Conservation (phyloP, 179 eudicot species). For the Silene noctiflora region DNA sequence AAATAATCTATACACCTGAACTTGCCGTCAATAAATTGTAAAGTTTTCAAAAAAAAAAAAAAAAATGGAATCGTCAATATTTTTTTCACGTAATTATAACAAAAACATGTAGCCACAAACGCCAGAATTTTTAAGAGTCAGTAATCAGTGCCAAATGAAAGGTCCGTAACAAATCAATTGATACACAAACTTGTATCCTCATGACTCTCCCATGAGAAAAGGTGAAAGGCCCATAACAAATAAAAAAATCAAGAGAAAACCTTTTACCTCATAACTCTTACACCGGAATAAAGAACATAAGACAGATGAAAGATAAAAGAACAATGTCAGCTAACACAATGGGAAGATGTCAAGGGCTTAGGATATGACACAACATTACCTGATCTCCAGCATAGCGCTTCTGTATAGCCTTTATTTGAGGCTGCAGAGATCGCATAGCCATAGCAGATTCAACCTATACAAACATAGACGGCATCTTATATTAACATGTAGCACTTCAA, state of each 20-base stretch:
- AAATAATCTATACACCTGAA: background rate
- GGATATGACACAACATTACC: slow-evolving; percentile 40
- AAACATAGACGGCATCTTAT: slow-evolving; percentile 12
- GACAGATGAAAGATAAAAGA: background rate
- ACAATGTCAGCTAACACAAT: background rate
- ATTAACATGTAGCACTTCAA: slow-evolving; percentile 9
- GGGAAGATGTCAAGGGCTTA: background rate
- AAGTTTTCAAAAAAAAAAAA: background rate
- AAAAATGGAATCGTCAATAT: background rate
- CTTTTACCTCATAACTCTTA: background rate
- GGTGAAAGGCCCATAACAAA: background rate
- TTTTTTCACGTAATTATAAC: background rate
- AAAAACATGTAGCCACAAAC: background rate
- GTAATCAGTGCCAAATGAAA: background rate
- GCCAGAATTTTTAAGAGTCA: background rate
- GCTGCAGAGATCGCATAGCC: slow-evolving; percentile 93
- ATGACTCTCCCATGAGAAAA: background rate
- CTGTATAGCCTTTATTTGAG: slow-evolving; percentile 95
- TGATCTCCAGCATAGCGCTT: slow-evolving; percentile 92
- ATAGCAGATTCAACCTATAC: slow-evolving; percentile 83
- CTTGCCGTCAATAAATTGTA: background rate
- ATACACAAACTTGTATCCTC: background rate
- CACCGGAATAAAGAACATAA: background rate
- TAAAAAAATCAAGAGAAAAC: background rate
- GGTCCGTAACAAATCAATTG: background rate